phyloP scores from a whole-genome alignment of 495 filamentous ascomycete species.

The Penicillium paxilli region DNA sequence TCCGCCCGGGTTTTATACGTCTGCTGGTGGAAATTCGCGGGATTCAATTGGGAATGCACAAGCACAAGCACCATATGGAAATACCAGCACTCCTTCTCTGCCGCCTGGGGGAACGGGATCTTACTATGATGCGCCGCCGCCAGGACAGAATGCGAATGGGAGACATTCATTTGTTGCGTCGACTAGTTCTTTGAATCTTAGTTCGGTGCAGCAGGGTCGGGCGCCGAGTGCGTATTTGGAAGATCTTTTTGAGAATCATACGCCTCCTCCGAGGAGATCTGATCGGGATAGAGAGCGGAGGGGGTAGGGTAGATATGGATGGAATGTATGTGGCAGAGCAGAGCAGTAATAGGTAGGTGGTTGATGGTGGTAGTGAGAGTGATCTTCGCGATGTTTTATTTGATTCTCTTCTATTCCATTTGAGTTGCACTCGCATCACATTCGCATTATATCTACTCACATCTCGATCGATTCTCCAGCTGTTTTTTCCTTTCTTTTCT shows the following conservation, averaged over 20 bases:
- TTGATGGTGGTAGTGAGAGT: too few relatives aligned
- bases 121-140: constrained; percentile 29
- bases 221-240: constrained; percentile 93
- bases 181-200: constrained; percentile 69
- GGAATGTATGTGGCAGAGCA: background rate
- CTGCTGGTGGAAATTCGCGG: constrained; percentile 55
- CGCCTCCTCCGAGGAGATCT: constrained; percentile 21
- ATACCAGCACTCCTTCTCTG: constrained; percentile 57
- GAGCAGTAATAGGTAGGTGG: too few relatives aligned
- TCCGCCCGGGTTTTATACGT: constrained; percentile 88
- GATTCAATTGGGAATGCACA: constrained; percentile 3
- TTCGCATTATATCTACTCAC: too few relatives aligned
- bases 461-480: too few relatives aligned
- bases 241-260: constrained; percentile 79
- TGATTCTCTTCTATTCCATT: too few relatives aligned
- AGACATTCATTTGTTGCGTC: constrained; percentile 50
- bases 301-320: background rate
- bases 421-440: too few relatives aligned
- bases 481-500: too few relatives aligned
- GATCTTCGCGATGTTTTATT: too few relatives aligned
- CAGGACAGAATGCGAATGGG: too few relatives aligned
- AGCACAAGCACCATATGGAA: constrained; percentile 49
- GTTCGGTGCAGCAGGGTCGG: constrained; percentile 64
- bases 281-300: constrained; percentile 1
- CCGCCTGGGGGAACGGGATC: constrained; percentile 35